Percentiles rank a stretch among this genome's conserved stretches.
Evolutionary conservation across 495 filamentous ascomycete genomes (phyloP).

Genomic region (Penicillium coprophilum): DNA sequence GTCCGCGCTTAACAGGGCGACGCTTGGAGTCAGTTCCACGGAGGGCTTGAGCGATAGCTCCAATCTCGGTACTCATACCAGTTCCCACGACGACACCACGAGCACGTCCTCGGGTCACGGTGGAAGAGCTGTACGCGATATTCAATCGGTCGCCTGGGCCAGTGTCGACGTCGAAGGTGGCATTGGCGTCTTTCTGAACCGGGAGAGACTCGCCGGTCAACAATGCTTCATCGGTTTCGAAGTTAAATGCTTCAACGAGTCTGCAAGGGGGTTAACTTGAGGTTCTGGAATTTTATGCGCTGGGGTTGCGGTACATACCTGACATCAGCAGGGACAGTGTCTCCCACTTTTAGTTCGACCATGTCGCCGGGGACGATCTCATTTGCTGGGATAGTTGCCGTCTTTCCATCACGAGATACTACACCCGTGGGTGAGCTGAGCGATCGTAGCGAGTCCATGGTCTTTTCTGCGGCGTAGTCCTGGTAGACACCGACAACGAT

Average conservation of each 20-base stretch:
- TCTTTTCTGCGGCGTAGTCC: slow-evolving; percentile 72
- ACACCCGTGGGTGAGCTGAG: slow-evolving; percentile 62
- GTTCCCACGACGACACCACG: slow-evolving; percentile 69
- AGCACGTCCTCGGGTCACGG: slow-evolving; percentile 68
- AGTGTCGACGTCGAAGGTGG: slow-evolving; percentile 47
- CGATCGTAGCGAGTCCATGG: slow-evolving; percentile 67
- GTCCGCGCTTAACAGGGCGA: slow-evolving; percentile 57
- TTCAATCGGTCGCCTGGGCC: slow-evolving; percentile 70
- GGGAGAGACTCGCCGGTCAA: slow-evolving; percentile 78
- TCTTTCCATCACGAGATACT: slow-evolving; percentile 54
- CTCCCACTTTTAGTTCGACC: slow-evolving; percentile 76
- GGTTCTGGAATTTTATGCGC: neutral
- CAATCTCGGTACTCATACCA: slow-evolving; percentile 71
- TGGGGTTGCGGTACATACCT: slow-evolving; percentile 27
- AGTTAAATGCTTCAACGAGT: slow-evolving; percentile 66
- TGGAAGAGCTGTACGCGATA: slow-evolving; percentile 70
- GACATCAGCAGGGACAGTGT: slow-evolving; percentile 76
- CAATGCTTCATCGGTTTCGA: slow-evolving; percentile 71
- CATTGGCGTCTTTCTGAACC: slow-evolving; percentile 57
- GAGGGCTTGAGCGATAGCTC: slow-evolving; percentile 65
- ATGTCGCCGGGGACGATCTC: slow-evolving; percentile 66
- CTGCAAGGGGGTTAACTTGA: slow-evolving; percentile 21
- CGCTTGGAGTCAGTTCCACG: slow-evolving; percentile 45
- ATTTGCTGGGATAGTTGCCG: slow-evolving; percentile 50
- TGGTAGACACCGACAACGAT: slow-evolving; percentile 69